Evolutionary conservation across 2,329 filamentous ascomycete species (phyloP), one percentile per base, ranked within the genome.

Genomic region (Cladosporium oxysporum): DNA sequence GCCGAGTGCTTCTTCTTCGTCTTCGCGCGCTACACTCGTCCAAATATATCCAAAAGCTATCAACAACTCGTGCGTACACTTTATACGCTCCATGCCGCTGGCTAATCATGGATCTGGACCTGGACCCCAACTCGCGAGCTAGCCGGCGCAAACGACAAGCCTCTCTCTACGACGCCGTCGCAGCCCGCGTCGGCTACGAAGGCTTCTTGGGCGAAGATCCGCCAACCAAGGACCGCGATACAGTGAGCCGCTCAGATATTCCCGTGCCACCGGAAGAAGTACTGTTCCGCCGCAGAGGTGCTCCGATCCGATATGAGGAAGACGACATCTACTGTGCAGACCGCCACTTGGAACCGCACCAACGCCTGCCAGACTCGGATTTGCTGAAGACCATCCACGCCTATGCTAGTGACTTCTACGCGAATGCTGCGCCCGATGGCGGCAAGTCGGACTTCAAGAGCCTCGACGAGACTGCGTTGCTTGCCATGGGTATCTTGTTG

Each of bases 381-480:
- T 80, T 93, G 57, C 80, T 93, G 63, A 89, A 88, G 75, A 85
- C 87, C 0, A 75, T 92, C 5, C 90, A 93, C 77, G 79, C 79
- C 31, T 93, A 93, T 72, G 76, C 87, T 1, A 88, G 89, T 62
- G 84, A 85, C 65, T 91, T 88, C 75, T 93, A 92, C 77, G 81
- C 81, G 47, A 78, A 78, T 23, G 66, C 66, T 14, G 59, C 53
- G 4, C 47, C 65, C 18, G 66, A 66, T 10, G 64, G 69, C 12
- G 66, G 67, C n/a, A 75, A 71, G 21, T 69, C 71, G 29, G 79
- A 83, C 62, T 84, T 82, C 70, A 79, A 83, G 69, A 91, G 87
- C 76, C 87, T 94, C 85, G 90, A 94, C 73, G 91, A 92, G 79
- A 92, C 90, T 16, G 91, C 91, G 4, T 81, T 94, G 66, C 79